A percentile compares a stretch with the other conserved stretches of the same genome.
These are phyloP conservation scores for Sanghuangporus baumii DNA, from an alignment of 1,284 basidiomycete species.

Conservation along the genomic window DNA sequence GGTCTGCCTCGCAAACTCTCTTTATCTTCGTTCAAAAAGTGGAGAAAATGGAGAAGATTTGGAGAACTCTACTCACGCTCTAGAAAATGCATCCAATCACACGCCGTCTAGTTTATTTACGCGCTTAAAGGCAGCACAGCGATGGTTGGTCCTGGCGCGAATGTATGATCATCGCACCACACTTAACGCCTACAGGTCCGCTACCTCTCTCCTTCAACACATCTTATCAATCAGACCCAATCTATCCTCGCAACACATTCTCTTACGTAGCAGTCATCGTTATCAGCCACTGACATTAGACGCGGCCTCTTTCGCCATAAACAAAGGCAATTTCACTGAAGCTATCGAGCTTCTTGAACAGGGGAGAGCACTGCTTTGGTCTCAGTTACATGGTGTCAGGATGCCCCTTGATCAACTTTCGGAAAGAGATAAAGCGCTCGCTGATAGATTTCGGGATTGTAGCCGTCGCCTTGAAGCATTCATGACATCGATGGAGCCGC, in stretches of 20 bases:
- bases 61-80: neutral
- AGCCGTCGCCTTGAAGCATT: neutral
- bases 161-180: neutral
- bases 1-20: neutral
- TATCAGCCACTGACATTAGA: neutral
- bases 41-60: neutral
- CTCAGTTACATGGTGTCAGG: neutral
- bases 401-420: neutral
- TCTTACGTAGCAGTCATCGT: neutral
- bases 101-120: neutral
- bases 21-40: neutral
- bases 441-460: neutral
- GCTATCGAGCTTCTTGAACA: slow-evolving; percentile 10
- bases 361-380: slow-evolving; percentile 4
- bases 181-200: neutral
- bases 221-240: neutral
- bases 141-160: neutral
- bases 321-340: neutral
- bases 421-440: neutral
- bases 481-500: neutral
- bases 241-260: neutral
- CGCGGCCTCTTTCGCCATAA: neutral
- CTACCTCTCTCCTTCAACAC: neutral
- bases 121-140: neutral
- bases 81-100: neutral